Conservation (phyloP, 768 basidiomycete genomes). For the Asterophora lycoperdoides region DNA sequence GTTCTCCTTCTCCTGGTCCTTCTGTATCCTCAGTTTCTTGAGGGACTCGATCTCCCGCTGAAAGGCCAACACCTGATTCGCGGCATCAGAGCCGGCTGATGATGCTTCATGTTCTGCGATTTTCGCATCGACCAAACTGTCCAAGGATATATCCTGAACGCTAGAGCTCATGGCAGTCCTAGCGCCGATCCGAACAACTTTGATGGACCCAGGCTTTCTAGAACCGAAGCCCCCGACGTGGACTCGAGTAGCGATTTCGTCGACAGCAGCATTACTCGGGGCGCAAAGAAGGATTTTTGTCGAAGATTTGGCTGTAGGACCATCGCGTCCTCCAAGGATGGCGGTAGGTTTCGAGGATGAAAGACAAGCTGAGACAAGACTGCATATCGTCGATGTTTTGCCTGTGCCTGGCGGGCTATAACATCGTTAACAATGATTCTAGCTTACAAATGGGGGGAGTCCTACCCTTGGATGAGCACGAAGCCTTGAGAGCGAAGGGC, state of each 20-base stretch:
- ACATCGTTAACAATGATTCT: background rate
- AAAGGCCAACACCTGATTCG: conserved; percentile 53
- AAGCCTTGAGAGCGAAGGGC: conserved; percentile 75
- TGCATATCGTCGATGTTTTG: conserved; percentile 97
- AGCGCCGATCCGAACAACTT: conserved; percentile 87
- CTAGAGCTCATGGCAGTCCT: conserved; percentile 69
- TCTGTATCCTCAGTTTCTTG: conserved; percentile 54
- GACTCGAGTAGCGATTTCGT: conserved; percentile 88
- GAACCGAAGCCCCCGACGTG: conserved; percentile 69
- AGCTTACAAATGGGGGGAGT: conserved; percentile 11
- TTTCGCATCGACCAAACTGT: conserved; percentile 79
- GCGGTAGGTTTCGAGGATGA: conserved; percentile 56
- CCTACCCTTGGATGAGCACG: conserved; percentile 91
- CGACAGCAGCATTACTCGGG: conserved; percentile 97
- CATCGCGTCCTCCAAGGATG: conserved; percentile 47
- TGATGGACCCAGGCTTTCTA: conserved; percentile 53
- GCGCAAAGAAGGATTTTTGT: conserved; percentile 86
- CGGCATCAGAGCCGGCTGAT: conserved; percentile 37
- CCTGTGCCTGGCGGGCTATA: conserved; percentile 93
- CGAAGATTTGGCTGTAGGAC: conserved; percentile 36
- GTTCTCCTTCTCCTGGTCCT: conserved; percentile 52
- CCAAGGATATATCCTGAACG: conserved; percentile 83
- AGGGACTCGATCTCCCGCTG: conserved; percentile 68
- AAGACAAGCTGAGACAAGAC: conserved; percentile 81
- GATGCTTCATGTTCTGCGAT: conserved; percentile 42